phyloP scores from a whole-genome alignment of 2,329 filamentous ascomycete genomes.

The Sphaerostilbella broomeana region DNA sequence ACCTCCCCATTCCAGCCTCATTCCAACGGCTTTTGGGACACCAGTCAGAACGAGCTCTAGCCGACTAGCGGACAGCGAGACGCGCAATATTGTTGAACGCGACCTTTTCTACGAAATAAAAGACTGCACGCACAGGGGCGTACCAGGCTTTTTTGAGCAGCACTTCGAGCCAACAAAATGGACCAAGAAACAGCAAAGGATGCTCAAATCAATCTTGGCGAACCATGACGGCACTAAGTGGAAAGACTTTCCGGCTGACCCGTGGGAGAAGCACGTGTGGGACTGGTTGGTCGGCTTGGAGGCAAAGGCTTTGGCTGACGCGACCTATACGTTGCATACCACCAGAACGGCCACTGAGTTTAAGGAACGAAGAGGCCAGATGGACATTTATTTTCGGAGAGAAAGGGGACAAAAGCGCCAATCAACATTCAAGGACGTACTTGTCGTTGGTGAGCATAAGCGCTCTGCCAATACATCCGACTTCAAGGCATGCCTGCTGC shows the following conservation, averaged over 20 bases:
- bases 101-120: conserved; percentile 15
- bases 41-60: too few species aligned
- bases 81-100: conserved; percentile 1
- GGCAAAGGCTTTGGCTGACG: conserved; percentile 10
- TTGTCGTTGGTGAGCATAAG: conserved; percentile 19
- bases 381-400: conserved; percentile 16
- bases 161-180: conserved; percentile 15
- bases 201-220: conserved; percentile 8
- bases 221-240: conserved; percentile 15
- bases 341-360: conserved; percentile 17
- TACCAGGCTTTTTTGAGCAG: conserved; percentile 15
- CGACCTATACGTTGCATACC: conserved; percentile 15
- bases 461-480: conserved; percentile 5
- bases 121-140: conserved; percentile 14
- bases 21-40: too few species aligned
- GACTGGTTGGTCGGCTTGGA: conserved; percentile 9
- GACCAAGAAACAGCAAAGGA: conserved; percentile 9
- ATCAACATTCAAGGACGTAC: conserved; percentile 16
- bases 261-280: conserved; percentile 13
- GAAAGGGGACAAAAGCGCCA: too few species aligned
- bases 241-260: conserved; percentile 11
- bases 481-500: conserved; percentile 17
- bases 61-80: too few species aligned
- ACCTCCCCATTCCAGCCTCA: too few species aligned
- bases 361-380: conserved; percentile 18